These are phyloP conservation scores for Cichorium intybus DNA, from an alignment of 140 eudicot species.

Conservation along the genomic window DNA sequence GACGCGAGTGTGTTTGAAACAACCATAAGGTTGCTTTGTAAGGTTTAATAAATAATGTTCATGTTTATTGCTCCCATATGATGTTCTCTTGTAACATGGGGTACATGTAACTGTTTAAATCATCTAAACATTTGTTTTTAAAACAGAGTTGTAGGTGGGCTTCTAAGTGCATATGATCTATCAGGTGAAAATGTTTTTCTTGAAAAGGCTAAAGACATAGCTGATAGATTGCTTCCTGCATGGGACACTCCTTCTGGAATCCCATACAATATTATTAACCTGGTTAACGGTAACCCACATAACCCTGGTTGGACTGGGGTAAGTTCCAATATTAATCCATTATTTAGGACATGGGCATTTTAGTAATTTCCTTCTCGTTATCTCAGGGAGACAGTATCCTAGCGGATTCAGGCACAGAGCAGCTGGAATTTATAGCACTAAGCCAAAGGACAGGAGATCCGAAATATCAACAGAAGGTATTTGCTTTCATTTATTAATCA, in stretches of 20 bases:
- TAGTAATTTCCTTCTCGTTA: neutral
- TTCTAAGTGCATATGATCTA: constrained; percentile 84
- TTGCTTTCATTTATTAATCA: no score
- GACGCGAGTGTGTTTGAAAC: constrained; percentile 98
- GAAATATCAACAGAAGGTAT: constrained; percentile 87
- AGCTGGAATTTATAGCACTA: constrained; percentile 86
- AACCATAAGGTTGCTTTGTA: constrained; percentile 90
- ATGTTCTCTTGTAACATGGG: constrained; percentile 7
- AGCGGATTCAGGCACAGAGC: constrained; percentile 99
- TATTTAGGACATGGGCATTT: neutral
- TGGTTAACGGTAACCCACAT: constrained; percentile 87
- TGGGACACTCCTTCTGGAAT: constrained; percentile 94
- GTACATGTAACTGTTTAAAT: constrained; percentile 9
- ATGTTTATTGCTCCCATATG: constrained; percentile 10
- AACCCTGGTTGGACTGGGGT: constrained; percentile 99
- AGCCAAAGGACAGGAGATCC: constrained; percentile 88
- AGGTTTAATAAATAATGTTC: constrained; percentile 54
- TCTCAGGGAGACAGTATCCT: constrained; percentile 84
- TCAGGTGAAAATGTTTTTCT: constrained; percentile 84
- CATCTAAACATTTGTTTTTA: constrained; percentile 20
- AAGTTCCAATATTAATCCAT: constrained; percentile 32
- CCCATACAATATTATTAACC: constrained; percentile 81
- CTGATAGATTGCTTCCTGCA: constrained; percentile 85
- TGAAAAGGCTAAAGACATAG: constrained; percentile 89
- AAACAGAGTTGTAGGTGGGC: constrained; percentile 94